phyloP scores from a whole-genome alignment of 345 rosid species.

The Populus simonii region DNA sequence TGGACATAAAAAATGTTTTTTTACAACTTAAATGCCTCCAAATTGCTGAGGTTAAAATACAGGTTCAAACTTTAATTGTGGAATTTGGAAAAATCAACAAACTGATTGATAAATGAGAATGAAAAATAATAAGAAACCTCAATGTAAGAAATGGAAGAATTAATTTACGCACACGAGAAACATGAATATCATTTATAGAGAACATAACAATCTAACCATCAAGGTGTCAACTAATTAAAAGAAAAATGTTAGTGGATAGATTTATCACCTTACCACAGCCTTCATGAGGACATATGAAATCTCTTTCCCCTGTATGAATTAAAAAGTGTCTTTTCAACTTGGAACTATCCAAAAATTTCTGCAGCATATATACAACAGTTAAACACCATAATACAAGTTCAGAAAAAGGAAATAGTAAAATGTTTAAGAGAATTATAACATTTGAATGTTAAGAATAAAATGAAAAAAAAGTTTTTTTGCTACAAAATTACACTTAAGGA shows the following conservation, averaged over 20 bases:
- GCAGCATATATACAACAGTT: slow-evolving; percentile 31
- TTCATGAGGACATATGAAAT: slow-evolving; percentile 81
- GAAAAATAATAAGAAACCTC: background rate
- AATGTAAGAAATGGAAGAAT: background rate
- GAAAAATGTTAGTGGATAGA: slow-evolving; percentile 9
- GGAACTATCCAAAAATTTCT: slow-evolving; percentile 98
- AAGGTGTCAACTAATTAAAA: background rate
- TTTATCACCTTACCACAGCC: slow-evolving; percentile 94
- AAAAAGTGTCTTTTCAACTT: slow-evolving; percentile 92
- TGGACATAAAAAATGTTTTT: background rate
- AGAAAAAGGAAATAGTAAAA: background rate
- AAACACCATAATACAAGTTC: slow-evolving; percentile 1
- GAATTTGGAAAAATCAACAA: background rate
- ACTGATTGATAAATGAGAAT: background rate
- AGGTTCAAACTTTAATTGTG: background rate
- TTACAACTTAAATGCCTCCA: background rate
- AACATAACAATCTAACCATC: background rate
- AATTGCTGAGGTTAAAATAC: background rate
- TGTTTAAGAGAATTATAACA: background rate
- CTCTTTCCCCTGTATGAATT: slow-evolving; percentile 91
- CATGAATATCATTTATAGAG: background rate
- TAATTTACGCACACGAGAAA: background rate
- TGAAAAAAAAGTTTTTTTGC: background rate
- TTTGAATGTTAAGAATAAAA: background rate
- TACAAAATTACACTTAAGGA: background rate